These are phyloP conservation scores for Phialophora tarda DNA, from an alignment of 2,329 filamentous ascomycete species.

Conservation along the genomic window DNA sequence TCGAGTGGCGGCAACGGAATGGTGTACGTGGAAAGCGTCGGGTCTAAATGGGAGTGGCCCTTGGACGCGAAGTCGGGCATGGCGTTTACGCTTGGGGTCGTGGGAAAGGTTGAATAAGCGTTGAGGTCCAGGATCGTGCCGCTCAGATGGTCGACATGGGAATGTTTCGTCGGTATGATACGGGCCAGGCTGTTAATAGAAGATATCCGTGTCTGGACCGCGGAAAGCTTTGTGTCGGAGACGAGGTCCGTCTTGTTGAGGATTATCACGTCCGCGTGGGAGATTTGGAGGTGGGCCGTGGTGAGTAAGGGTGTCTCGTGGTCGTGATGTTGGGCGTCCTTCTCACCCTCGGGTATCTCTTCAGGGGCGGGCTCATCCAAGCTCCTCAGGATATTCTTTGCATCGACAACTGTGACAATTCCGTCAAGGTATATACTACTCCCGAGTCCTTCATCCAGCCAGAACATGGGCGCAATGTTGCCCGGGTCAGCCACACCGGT, in stretches of 20 bases:
- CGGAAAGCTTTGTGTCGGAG: conserved; percentile 68
- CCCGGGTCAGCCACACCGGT: conserved; percentile 94
- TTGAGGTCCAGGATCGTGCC: conserved; percentile 88
- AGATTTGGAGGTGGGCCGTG: conserved; percentile 94
- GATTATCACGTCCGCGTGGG: conserved; percentile 91
- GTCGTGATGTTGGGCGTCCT: conserved; percentile 27
- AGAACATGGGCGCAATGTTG: conserved; percentile 94
- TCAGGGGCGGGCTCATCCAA: conserved; percentile 69
- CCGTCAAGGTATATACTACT: conserved; percentile 96
- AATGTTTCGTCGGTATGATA: conserved; percentile 79
- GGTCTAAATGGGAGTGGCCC: conserved; percentile 89
- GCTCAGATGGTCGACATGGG: conserved; percentile 79
- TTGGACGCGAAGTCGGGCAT: conserved; percentile 70
- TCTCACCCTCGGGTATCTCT: conserved; percentile 55
- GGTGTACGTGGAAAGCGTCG: conserved; percentile 82
- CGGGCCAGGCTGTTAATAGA: conserved; percentile 91
- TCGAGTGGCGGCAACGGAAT: conserved; percentile 69
- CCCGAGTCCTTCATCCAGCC: conserved; percentile 94
- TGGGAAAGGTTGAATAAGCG: conserved; percentile 82
- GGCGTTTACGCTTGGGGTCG: conserved; percentile 44
- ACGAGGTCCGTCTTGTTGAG: conserved; percentile 95
- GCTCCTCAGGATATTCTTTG: conserved; percentile 83
- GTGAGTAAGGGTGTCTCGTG: conserved; percentile 74
- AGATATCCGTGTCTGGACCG: conserved; percentile 71
- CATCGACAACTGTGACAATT: conserved; percentile 93